These are phyloP conservation scores for Marsdenia floribunda DNA, from an alignment of 257 asterid species.

Conservation along the genomic window DNA sequence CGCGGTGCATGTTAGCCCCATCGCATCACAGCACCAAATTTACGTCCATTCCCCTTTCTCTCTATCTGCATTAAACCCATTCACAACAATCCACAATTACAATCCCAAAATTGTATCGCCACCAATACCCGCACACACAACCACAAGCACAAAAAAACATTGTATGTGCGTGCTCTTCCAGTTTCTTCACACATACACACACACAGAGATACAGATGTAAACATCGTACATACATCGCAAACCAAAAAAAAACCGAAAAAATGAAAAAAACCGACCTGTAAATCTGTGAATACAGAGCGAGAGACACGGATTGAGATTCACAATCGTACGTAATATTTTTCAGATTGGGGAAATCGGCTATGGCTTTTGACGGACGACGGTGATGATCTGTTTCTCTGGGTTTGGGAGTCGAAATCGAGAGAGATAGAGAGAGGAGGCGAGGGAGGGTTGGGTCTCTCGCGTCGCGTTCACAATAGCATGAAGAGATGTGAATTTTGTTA, in stretches of 20 bases:
- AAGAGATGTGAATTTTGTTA: background rate
- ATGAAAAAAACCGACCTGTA: slow-evolving; percentile 12
- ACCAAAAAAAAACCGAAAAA: slow-evolving; percentile 5
- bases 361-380: slow-evolving; percentile 15
- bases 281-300: slow-evolving; percentile 16
- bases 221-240: background rate
- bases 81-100: slow-evolving; percentile 25
- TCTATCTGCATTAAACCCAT: slow-evolving; percentile 53
- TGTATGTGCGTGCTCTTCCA: background rate
- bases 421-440: slow-evolving; percentile 12
- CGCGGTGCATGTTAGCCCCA: slow-evolving; percentile 63
- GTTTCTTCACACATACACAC: background rate
- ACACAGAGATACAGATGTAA: background rate
- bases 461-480: slow-evolving; percentile 28
- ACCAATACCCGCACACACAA: background rate
- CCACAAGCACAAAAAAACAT: background rate
- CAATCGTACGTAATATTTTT: background rate
- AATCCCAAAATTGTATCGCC: slow-evolving; percentile 8
- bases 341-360: slow-evolving; percentile 21
- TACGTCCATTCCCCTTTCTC: slow-evolving; percentile 54
- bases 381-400: slow-evolving; percentile 23
- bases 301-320: slow-evolving; percentile 1
- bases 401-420: slow-evolving; percentile 60
- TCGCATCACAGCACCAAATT: slow-evolving; percentile 34
- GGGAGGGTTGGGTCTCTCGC: slow-evolving; percentile 15